Percentiles rank a stretch among this genome's conserved stretches.
phyloP scores from a whole-genome alignment of 176 grass and related monocot species.

The Cenchrus purpureus region DNA sequence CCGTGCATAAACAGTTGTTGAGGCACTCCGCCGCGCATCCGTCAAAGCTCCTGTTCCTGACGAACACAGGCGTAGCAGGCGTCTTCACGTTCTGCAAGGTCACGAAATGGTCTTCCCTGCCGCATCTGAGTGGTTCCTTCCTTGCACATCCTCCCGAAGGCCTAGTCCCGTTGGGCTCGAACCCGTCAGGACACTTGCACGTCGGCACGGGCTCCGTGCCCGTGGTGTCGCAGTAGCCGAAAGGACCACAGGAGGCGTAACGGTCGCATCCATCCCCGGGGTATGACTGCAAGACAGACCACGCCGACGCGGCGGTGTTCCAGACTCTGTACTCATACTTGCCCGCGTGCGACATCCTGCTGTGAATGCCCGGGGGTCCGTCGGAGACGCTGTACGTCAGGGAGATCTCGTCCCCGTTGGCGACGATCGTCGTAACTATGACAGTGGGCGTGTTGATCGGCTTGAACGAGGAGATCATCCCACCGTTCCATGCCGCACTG shows the following conservation, averaged over 20 bases:
- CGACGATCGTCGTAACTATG: not conserved
- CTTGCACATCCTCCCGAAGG: not conserved
- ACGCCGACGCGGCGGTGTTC: not conserved
- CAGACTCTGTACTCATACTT: not conserved
- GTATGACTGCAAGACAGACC: not conserved
- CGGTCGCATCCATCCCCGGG: slow-evolving; percentile 28
- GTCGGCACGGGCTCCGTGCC: not conserved
- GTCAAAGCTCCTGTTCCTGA: slow-evolving; percentile 38
- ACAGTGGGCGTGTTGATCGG: not conserved
- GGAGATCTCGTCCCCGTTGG: not conserved
- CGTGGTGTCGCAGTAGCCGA: slow-evolving; percentile 39
- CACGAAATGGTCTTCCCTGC: not conserved
- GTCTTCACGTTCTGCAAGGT: not conserved
- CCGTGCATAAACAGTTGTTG: slow-evolving; percentile 55
- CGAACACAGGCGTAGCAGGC: not conserved
- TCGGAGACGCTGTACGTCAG: not conserved
- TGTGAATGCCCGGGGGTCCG: not conserved
- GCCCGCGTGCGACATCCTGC: slow-evolving; percentile 19
- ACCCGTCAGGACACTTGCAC: not conserved
- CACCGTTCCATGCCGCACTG: slow-evolving; percentile 42
- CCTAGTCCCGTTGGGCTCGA: not conserved
- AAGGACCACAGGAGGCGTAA: slow-evolving; percentile 43
- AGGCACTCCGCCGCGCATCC: slow-evolving; percentile 41
- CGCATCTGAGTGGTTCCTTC: not conserved
- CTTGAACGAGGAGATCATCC: not conserved